A percentile compares a stretch with the other conserved stretches of the same genome.
Conservation (phyloP, 176 grass and related monocot species). For the Carex parvula region DNA sequence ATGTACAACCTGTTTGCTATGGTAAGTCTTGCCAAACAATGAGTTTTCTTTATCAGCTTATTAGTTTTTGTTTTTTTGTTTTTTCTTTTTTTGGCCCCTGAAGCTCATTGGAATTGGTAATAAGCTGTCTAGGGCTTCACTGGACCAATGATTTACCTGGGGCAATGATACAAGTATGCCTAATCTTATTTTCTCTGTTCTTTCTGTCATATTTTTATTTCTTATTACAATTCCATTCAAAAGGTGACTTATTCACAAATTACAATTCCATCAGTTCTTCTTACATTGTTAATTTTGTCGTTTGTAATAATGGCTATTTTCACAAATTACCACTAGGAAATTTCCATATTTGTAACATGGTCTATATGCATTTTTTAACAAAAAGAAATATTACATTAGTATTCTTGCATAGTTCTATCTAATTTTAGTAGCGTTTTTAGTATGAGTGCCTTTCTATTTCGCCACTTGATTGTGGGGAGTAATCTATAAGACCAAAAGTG, state of each 20-base stretch:
- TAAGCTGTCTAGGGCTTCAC: conserved; percentile 95
- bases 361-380: background rate
- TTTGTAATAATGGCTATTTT: background rate
- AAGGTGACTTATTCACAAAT: background rate
- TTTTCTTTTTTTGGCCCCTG: conserved; percentile 22
- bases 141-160: conserved; percentile 98
- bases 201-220: conserved; percentile 6
- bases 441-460: too few relatives aligned
- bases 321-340: background rate
- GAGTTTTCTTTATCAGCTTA: background rate
- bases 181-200: background rate
- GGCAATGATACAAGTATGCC: conserved; percentile 89
- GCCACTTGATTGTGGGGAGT: background rate
- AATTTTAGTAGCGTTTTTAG: background rate
- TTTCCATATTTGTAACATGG: background rate
- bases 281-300: background rate
- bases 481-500: background rate
- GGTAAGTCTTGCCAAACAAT: background rate
- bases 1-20: background rate
- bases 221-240: background rate
- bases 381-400: background rate
- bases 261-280: too few relatives aligned
- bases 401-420: background rate
- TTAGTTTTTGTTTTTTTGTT: background rate
- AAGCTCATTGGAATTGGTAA: conserved; percentile 84